Conservation (phyloP, 2,329 filamentous ascomycete genomes). For the Rhynchosporium secalis region DNA sequence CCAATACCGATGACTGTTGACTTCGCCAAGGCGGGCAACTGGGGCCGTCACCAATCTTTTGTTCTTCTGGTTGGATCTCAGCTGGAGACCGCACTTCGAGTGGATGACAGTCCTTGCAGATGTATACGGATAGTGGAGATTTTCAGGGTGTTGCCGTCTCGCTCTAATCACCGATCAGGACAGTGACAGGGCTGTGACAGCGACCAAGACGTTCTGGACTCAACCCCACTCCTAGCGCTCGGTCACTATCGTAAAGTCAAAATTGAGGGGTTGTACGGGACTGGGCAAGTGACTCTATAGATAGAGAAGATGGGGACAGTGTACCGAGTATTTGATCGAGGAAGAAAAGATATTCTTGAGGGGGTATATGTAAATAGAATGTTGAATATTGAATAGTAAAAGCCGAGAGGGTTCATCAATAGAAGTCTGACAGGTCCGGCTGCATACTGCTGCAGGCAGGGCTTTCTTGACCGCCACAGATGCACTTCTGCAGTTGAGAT, state of each 20-base stretch:
- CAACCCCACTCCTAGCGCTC: conserved; percentile 1
- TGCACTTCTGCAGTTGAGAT: conserved; percentile 13
- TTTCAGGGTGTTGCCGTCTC: background rate
- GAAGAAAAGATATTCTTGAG: background rate
- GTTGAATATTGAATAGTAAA: background rate
- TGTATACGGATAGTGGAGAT: background rate
- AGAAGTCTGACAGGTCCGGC: conserved; percentile 4
- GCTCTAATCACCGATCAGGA: conserved; percentile 10
- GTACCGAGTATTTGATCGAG: background rate
- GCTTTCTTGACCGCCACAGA: conserved; percentile 14
- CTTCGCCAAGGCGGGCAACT: conserved; percentile 6
- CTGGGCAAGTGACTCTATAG: background rate
- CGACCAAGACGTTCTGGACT: conserved; percentile 1
- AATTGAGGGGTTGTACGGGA: background rate
- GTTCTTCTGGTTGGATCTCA: conserved; percentile 7
- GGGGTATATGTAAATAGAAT: background rate
- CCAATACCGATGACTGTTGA: background rate
- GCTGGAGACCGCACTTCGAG: conserved; percentile 1
- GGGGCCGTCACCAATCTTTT: conserved; percentile 1
- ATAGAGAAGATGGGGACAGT: background rate
- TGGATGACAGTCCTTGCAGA: conserved; percentile 1
- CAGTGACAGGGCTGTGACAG: background rate
- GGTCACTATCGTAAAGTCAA: background rate
- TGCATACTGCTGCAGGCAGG: background rate
- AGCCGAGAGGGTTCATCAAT: background rate